Percentiles rank a stretch among this genome's conserved stretches.
Evolutionary conservation across 2,329 filamentous ascomycete genomes (phyloP).

Genomic region (Lojkania enalia): DNA sequence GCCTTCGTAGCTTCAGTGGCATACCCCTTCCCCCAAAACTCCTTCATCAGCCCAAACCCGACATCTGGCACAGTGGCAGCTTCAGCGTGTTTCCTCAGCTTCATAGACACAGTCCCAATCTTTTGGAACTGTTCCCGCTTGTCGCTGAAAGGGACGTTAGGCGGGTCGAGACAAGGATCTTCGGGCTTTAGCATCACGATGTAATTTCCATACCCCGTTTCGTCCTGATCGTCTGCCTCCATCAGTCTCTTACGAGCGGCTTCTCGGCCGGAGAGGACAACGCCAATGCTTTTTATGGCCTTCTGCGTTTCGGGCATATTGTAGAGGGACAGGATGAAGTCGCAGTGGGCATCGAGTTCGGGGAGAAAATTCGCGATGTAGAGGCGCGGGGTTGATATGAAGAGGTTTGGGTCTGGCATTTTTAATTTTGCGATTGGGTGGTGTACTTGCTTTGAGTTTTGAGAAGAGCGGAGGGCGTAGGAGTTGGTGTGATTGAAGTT

Average conservation of each 20-base stretch:
- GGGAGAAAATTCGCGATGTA: conserved; percentile 23
- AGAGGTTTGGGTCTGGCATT: conserved; percentile 65
- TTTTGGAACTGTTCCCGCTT: background rate
- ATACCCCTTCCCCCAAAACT: background rate
- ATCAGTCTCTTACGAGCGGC: background rate
- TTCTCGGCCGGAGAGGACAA: background rate
- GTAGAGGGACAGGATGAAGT: conserved; percentile 15
- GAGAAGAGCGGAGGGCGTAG: too few species aligned
- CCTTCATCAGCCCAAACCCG: background rate
- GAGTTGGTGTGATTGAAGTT: too few species aligned
- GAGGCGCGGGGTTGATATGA: conserved; percentile 58
- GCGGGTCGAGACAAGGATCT: background rate
- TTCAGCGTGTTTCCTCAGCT: background rate
- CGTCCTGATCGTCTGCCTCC: background rate
- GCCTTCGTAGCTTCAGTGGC: background rate
- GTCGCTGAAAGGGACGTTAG: background rate
- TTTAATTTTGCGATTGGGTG: too few species aligned
- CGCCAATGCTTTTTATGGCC: background rate
- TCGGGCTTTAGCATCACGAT: background rate
- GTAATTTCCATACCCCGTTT: background rate
- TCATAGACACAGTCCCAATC: background rate
- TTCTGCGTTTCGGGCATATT: conserved; percentile 9
- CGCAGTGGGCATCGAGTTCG: conserved; percentile 17
- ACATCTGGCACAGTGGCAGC: background rate
- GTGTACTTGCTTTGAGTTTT: too few species aligned